These are phyloP conservation scores for Dothidotthia symphoricarpi DNA, from an alignment of 2,329 filamentous ascomycete species.

Conservation along the genomic window DNA sequence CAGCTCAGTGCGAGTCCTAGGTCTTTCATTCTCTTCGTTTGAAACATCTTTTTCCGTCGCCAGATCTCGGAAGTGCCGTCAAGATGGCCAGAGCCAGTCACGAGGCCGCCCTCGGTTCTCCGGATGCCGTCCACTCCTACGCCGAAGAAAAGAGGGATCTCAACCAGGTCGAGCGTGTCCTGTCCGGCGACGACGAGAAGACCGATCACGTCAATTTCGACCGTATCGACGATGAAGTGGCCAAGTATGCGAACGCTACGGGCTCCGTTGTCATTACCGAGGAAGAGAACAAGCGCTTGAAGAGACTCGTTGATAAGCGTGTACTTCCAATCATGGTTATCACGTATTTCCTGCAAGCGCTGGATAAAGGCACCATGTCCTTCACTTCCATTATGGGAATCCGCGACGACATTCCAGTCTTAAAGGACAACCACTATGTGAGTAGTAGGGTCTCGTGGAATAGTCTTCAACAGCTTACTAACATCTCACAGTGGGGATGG, in stretches of 20 bases:
- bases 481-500: slow-evolving; percentile 60
- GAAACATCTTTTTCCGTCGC: slow-evolving; percentile 10
- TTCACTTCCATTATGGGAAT: slow-evolving; percentile 65
- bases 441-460: too few species aligned
- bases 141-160: slow-evolving; percentile 33
- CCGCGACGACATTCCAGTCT: slow-evolving; percentile 39
- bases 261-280: slow-evolving; percentile 56
- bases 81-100: slow-evolving; percentile 22
- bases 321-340: slow-evolving; percentile 69
- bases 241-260: slow-evolving; percentile 62
- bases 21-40: slow-evolving; percentile 6
- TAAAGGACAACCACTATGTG: slow-evolving; percentile 30
- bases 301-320: slow-evolving; percentile 64
- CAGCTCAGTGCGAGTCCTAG: slow-evolving; percentile 19
- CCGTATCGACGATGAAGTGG: slow-evolving; percentile 67
- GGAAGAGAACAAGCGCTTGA: slow-evolving; percentile 61
- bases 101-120: slow-evolving; percentile 17
- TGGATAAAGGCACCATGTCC: slow-evolving; percentile 66
- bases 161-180: slow-evolving; percentile 51
- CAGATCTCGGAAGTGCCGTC: slow-evolving; percentile 13
- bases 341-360: slow-evolving; percentile 68
- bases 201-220: slow-evolving; percentile 57
- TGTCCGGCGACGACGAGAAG: slow-evolving; percentile 48
- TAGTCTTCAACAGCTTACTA: slow-evolving; percentile 2
- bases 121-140: slow-evolving; percentile 15